Evolutionary conservation across 2,329 filamentous ascomycete species (phyloP).

Genomic region (Talaromyces sp.): DNA sequence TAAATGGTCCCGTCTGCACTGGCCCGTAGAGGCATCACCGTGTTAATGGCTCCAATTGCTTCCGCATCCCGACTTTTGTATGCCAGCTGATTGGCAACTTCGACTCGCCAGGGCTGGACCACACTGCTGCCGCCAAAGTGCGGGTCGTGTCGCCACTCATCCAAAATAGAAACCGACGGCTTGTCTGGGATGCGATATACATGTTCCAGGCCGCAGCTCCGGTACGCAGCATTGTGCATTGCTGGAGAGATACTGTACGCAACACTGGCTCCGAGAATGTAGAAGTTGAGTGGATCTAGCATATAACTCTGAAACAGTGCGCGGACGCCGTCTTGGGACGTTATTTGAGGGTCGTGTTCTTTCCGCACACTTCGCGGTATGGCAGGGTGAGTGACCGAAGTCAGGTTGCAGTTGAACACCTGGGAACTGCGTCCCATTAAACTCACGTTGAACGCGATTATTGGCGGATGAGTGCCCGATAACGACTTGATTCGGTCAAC

Average conservation of each 20-base stretch:
- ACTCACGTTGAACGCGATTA: slow-evolving; percentile 39
- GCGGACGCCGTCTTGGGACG: slow-evolving; percentile 31
- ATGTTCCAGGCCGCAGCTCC: slow-evolving; percentile 35
- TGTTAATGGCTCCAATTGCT: slow-evolving; percentile 42
- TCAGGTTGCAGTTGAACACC: slow-evolving; percentile 38
- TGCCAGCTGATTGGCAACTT: slow-evolving; percentile 31
- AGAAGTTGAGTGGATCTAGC: slow-evolving; percentile 38
- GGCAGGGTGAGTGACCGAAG: slow-evolving; percentile 36
- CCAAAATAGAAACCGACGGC: slow-evolving; percentile 31
- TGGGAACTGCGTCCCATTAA: slow-evolving; percentile 39
- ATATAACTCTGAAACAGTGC: slow-evolving; percentile 38
- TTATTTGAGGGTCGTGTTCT: slow-evolving; percentile 29
- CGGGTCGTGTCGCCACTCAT: slow-evolving; percentile 32
- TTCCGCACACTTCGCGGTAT: slow-evolving; percentile 22
- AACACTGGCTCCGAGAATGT: slow-evolving; percentile 37
- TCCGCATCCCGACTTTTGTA: slow-evolving; percentile 39
- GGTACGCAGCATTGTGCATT: slow-evolving; percentile 40
- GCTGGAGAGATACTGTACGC: slow-evolving; percentile 38
- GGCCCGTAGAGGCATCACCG: slow-evolving; percentile 38
- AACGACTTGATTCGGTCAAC: slow-evolving; percentile 29
- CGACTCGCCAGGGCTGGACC: slow-evolving; percentile 40
- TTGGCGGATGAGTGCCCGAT: slow-evolving; percentile 24
- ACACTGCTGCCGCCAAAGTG: slow-evolving; percentile 39
- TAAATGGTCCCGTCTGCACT: slow-evolving; percentile 31
- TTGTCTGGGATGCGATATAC: slow-evolving; percentile 34